Base-by-base conservation (phyloP, 2,329 filamentous ascomycete genomes). In the Hymenoscyphus scutula region DNA sequence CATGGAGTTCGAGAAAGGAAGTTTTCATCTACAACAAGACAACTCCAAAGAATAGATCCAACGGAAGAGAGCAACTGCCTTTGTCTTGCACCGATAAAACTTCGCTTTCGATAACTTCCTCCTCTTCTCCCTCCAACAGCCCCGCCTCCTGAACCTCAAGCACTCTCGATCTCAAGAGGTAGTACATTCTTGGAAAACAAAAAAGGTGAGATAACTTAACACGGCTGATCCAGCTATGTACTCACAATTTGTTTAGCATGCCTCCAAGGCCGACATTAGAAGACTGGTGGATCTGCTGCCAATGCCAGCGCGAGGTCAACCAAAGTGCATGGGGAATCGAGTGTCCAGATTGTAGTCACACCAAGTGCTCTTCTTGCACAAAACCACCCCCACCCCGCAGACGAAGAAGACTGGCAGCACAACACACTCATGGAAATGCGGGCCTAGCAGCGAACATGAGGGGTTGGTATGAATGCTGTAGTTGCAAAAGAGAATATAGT, bases 221-320 rank as follows among this genome's bases (percentile, higher is more conserved):
- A 48, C 4, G 19, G 23, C n/a, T 25, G n/a, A 48, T 48, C 3
- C 41, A 23, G 15, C 6, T 17, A n/a, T 45, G 23, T 23, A 11
- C 41, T 48, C n/a, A 45, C 17, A 19, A 23, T 23, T 4, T 23
- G 41, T 23, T 48, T 10, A 48, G 19, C n/a, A 48, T 48, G 41
- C n/a, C 17, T 23, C 17, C 1, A 45, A 15, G n/a, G 4, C 10
- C 54, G 19, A 5, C 8, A n/a, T 61, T 57, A 23, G 5, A 3
- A 3, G 60, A 59, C 19, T 69, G 61, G 59, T 69, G 65, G 64
- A 27, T 13, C n/a, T 68, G 66, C 41, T 64, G 64, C 58, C 15
- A 57, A 1, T 63, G 62, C 54, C 6, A 17, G 34, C 59, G 64
- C 5, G 61, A 62, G 27, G 60, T 65, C 17, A 58, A 67, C 29